phyloP scores from a whole-genome alignment of 306 rosid genomes.

The Bauhinia variegata region DNA sequence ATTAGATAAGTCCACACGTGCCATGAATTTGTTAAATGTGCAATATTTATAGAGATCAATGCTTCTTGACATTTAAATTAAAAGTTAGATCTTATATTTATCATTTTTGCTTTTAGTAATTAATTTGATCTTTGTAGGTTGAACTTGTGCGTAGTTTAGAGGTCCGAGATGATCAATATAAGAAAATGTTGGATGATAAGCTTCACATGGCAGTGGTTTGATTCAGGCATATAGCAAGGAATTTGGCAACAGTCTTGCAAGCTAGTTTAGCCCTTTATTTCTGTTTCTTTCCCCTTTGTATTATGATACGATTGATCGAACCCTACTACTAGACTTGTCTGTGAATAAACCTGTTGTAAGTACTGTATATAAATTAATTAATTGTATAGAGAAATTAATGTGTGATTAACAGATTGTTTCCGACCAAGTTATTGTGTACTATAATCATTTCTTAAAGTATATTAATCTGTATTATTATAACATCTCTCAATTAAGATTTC shows the following conservation, averaged over 20 bases:
- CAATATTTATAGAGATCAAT: background rate
- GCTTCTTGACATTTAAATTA: background rate
- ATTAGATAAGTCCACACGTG: background rate
- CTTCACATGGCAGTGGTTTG: conserved; percentile 62
- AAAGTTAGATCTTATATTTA: conserved; percentile 21
- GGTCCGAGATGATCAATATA: conserved; percentile 74
- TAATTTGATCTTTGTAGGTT: conserved; percentile 53
- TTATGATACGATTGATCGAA: background rate
- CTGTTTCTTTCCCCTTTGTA: no score
- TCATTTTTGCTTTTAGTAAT: conserved; percentile 1
- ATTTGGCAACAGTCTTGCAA: conserved; percentile 59
- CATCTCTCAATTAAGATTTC: no score
- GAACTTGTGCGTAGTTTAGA: conserved; percentile 72
- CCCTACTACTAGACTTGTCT: background rate
- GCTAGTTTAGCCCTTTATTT: conserved; percentile 34
- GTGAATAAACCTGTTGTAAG: conserved; percentile 9
- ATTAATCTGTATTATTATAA: no score
- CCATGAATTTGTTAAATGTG: conserved; percentile 2
- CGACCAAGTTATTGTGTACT: background rate
- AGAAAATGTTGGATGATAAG: conserved; percentile 66
- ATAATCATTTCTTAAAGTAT: no score
- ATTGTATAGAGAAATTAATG: conserved; percentile 24
- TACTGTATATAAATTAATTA: conserved; percentile 42
- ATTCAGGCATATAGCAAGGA: conserved; percentile 63
- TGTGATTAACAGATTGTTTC: conserved; percentile 19